Percentiles rank a stretch among this genome's conserved stretches.
These are phyloP conservation scores for Cyberlindnera saturnus DNA, from an alignment of 805 yeast species.

Conservation along the genomic window DNA sequence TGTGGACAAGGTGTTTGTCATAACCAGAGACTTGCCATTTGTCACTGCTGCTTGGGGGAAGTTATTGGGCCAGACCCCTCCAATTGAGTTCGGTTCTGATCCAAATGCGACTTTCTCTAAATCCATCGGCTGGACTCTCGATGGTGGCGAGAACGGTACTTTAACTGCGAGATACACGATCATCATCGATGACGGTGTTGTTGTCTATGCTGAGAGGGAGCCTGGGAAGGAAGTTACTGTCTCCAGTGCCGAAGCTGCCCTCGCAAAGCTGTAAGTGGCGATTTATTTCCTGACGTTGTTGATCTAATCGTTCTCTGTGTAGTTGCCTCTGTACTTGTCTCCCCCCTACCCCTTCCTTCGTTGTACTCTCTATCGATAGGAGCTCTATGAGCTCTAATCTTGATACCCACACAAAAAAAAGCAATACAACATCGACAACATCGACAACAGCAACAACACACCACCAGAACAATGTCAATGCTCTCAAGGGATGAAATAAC, in stretches of 20 bases:
- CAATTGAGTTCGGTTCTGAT: conserved; percentile 54
- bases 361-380: too few relatives aligned
- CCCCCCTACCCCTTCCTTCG: too few relatives aligned
- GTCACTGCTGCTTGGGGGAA: conserved; percentile 66
- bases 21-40: conserved; percentile 68
- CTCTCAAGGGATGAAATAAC: not conserved
- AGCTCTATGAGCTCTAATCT: too few relatives aligned
- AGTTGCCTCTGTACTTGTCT: too few relatives aligned
- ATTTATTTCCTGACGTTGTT: too few relatives aligned
- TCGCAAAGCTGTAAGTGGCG: conserved; percentile 19
- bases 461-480: not conserved
- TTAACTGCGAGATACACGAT: conserved; percentile 72
- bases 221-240: conserved; percentile 21
- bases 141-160: conserved; percentile 47
- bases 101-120: conserved; percentile 54
- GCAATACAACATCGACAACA: too few relatives aligned
- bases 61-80: conserved; percentile 28
- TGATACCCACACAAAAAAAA: too few relatives aligned
- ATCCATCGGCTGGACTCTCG: conserved; percentile 52
- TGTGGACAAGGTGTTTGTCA: conserved; percentile 52
- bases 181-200: conserved; percentile 53
- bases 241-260: conserved; percentile 23
- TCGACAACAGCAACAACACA: too few relatives aligned
- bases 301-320: too few relatives aligned
- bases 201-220: conserved; percentile 40